phyloP scores from a whole-genome alignment of 1,139 yeast genomes.

The Kodamaea sp. region DNA sequence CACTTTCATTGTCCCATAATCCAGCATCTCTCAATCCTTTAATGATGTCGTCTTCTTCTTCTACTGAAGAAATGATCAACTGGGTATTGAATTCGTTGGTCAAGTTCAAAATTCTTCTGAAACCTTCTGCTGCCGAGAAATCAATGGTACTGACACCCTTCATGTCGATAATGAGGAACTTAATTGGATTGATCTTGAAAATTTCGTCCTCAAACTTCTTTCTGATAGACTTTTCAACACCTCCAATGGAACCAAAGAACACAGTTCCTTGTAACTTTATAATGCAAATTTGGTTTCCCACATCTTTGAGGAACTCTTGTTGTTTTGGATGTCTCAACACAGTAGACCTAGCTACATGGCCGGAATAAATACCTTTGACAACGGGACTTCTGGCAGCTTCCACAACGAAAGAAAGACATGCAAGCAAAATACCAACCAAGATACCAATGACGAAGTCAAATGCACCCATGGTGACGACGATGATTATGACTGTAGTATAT shows the following conservation, averaged over 20 bases:
- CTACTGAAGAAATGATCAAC: conserved; percentile 76
- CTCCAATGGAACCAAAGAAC: conserved; percentile 93
- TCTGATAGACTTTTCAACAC: conserved; percentile 77
- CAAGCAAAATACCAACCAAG: conserved; percentile 83
- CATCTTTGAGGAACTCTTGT: conserved; percentile 78
- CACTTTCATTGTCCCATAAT: conserved; percentile 51
- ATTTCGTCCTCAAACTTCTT: conserved; percentile 61
- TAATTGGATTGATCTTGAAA: conserved; percentile 58
- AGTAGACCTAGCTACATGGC: conserved; percentile 87
- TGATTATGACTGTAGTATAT: conserved; percentile 77
- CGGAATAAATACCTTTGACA: conserved; percentile 79
- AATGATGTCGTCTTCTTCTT: conserved; percentile 60
- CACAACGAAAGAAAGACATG: conserved; percentile 88
- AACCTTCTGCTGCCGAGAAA: conserved; percentile 95
- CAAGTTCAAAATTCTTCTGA: conserved; percentile 80
- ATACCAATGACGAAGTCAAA: conserved; percentile 95
- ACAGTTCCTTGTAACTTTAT: conserved; percentile 84
- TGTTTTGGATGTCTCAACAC: conserved; percentile 91
- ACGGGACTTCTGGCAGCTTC: conserved; percentile 88
- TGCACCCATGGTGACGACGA: conserved; percentile 91
- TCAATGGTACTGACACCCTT: conserved; percentile 82
- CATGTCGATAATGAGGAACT: conserved; percentile 82
- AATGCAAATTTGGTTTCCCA: conserved; percentile 89
- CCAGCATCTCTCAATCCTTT: conserved; percentile 73
- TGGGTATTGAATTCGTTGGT: conserved; percentile 69